Evolutionary conservation across 1,284 basidiomycete species (phyloP), one percentile per base, ranked within the genome.

Genomic region (Cutaneotrichosporon arboriforme): DNA sequence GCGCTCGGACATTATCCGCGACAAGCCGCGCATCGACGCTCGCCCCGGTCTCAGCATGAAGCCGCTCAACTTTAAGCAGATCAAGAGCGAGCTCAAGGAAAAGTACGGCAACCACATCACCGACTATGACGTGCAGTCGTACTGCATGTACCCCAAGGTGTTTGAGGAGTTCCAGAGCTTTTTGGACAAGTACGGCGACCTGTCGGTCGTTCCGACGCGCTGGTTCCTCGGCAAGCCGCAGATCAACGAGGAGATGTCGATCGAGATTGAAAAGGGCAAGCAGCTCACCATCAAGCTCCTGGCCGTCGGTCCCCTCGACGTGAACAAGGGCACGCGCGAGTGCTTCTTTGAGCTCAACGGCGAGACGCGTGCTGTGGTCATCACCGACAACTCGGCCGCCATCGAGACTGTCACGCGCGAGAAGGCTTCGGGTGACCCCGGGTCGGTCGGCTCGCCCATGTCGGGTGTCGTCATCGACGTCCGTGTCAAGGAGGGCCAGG

Each of bases 281-380:
- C 94, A 86, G 57, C 80, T 98, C 60, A 96, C 97, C 72, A 85
- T 99, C 75, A 90, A 92, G 70, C 81, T 98, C 65, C 87, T 98
- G 81, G 94, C 96, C 38, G 83, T 96, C 50, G 93, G 94, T 31
- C 88, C 91, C 57, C 86, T 98, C 57, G 86, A 97, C 60, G 84
- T 90, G 73, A 86, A 87, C 51, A 88, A 84, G 65, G 91, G 93
- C 46, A 88, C 89, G 66, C 85, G 96, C 67, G 94, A 97, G 73
- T 90, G 96, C 63, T 97, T 75, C 89, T 97, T 97, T 72, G 96
- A 98, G 80, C 88, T 94, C 59, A 96, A 96, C 70, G 91, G 90
- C 73, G 57, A 68, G 86, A 81, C 90, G 63, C 90, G 93, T 66
- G 90, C 93, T 31, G 89, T 97, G 38, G 81, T 89, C 56, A 88